A percentile compares a stretch with the other conserved stretches of the same genome.
Evolutionary conservation across 176 grass and related monocot species (phyloP).

Genomic region (Oryza punctata): DNA sequence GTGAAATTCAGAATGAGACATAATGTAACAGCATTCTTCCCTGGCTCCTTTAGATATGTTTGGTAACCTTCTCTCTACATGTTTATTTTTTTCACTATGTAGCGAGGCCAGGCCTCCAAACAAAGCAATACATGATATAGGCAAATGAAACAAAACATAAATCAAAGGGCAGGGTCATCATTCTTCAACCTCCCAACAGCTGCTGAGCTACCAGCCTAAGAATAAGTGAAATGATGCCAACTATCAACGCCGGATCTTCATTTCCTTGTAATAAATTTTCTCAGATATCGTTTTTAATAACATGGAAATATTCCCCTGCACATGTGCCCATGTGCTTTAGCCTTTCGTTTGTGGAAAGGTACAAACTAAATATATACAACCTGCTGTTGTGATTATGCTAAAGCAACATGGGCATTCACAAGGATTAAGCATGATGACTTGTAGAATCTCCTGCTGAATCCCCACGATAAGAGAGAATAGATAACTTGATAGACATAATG

Average conservation of each 20-base stretch:
- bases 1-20: background rate
- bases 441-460: slow-evolving; percentile 15
- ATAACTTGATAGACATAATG: background rate
- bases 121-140: background rate
- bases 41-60: background rate
- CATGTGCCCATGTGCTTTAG: slow-evolving; percentile 26
- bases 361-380: background rate
- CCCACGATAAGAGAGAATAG: slow-evolving; percentile 10
- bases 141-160: background rate
- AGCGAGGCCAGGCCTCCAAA: background rate
- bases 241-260: background rate
- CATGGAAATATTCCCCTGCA: slow-evolving; percentile 22
- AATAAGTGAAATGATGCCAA: background rate
- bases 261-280: slow-evolving; percentile 10
- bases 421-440: slow-evolving; percentile 24
- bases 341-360: background rate
- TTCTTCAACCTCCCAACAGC: slow-evolving; percentile 5
- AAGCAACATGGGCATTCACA: background rate
- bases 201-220: background rate
- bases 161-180: background rate
- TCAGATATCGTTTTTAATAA: background rate
- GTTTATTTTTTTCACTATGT: background rate
- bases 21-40: background rate
- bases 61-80: slow-evolving; percentile 8
- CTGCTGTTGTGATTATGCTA: background rate